phyloP scores from a whole-genome alignment of 2,329 filamentous ascomycete species.

The Penicillium sp. region DNA sequence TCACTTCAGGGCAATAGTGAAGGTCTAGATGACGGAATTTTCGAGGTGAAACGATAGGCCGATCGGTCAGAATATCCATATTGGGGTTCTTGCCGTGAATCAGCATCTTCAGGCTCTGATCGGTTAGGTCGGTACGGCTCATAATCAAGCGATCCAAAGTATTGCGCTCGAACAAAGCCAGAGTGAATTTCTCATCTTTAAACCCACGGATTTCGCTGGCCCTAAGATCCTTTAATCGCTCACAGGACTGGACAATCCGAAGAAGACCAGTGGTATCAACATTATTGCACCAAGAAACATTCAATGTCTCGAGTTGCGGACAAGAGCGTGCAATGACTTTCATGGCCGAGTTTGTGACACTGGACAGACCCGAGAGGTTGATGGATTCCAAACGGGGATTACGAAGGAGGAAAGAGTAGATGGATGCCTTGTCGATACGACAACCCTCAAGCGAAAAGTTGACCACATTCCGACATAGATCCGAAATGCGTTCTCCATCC shows the following conservation, averaged over 20 bases:
- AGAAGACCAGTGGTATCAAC: conserved; percentile 76
- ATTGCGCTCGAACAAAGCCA: conserved; percentile 75
- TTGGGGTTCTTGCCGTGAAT: conserved; percentile 74
- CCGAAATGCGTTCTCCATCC: conserved; percentile 67
- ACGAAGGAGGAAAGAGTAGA: conserved; percentile 74
- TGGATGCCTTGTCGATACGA: conserved; percentile 74
- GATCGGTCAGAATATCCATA: conserved; percentile 75
- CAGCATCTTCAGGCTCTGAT: conserved; percentile 70
- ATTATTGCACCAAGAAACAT: conserved; percentile 90
- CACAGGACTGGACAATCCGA: conserved; percentile 70
- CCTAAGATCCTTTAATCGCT: conserved; percentile 72
- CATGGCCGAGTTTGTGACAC: conserved; percentile 77
- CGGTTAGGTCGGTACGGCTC: conserved; percentile 73
- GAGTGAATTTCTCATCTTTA: conserved; percentile 69
- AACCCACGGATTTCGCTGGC: conserved; percentile 81
- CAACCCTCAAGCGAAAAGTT: conserved; percentile 89
- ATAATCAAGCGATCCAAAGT: conserved; percentile 78
- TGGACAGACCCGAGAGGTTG: conserved; percentile 78
- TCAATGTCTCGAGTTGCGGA: conserved; percentile 76
- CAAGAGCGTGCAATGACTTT: conserved; percentile 81
- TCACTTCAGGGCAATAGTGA: conserved; percentile 73
- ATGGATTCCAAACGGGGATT: conserved; percentile 79
- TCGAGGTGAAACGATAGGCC: conserved; percentile 72
- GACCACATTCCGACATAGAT: conserved; percentile 80
- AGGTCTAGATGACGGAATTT: conserved; percentile 82